These are phyloP conservation scores for Agaricus sinodeliciosus DNA, from an alignment of 768 basidiomycete species.

Conservation along the genomic window DNA sequence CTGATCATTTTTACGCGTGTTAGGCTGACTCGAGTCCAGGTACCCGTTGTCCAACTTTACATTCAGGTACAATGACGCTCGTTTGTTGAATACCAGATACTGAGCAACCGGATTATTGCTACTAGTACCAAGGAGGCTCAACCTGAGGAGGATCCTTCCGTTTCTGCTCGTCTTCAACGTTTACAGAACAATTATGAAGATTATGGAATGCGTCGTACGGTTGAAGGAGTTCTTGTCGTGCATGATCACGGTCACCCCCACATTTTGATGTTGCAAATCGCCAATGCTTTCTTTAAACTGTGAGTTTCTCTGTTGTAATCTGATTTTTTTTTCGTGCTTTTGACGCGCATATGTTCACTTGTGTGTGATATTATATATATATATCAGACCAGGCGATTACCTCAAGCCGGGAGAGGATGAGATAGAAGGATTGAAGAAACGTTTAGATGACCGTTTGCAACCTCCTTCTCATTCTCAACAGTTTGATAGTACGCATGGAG, in stretches of 20 bases:
- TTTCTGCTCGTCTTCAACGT: conserved; percentile 88
- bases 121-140: conserved; percentile 91
- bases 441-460: conserved; percentile 85
- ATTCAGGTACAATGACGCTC: conserved; percentile 53
- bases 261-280: conserved; percentile 96
- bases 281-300: conserved; percentile 99
- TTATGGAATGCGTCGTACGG: conserved; percentile 93
- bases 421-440: conserved; percentile 80
- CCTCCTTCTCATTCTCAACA: conserved; percentile 65
- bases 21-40: conserved; percentile 26
- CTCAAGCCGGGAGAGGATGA: conserved; percentile 96
- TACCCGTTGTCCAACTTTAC: conserved; percentile 90
- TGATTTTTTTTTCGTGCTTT: conserved; percentile 4
- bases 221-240: conserved; percentile 84
- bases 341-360: conserved; percentile 1
- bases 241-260: conserved; percentile 98
- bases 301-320: conserved; percentile 29
- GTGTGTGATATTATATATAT: not conserved
- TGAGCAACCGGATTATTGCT: conserved; percentile 5
- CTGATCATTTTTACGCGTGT: not conserved
- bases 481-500: conserved; percentile 69
- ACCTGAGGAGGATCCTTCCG: conserved; percentile 95
- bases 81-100: no score
- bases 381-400: conserved; percentile 88
- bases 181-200: conserved; percentile 96